Evolutionary conservation across 306 rosid genomes (phyloP).

Genomic region (Hippophae tibetana): DNA sequence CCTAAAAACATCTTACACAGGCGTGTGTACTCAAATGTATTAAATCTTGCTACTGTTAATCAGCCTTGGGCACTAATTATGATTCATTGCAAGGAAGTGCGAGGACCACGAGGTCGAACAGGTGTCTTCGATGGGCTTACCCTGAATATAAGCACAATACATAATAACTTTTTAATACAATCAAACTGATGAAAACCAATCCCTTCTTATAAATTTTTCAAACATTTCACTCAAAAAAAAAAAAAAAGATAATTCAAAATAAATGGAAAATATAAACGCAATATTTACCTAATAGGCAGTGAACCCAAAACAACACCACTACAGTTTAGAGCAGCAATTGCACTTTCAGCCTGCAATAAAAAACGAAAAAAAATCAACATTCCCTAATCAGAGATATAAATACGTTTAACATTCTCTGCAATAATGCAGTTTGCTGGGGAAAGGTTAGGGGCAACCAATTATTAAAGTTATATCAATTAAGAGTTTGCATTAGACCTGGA

Average conservation of each 20-base stretch:
- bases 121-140: slow-evolving; percentile 35
- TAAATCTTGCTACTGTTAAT: slow-evolving; percentile 4
- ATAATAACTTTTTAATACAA: not conserved
- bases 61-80: slow-evolving; percentile 16
- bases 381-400: too few relatives aligned
- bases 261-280: slow-evolving; percentile 11
- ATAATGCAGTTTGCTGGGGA: too few relatives aligned
- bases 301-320: slow-evolving; percentile 75
- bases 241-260: too few relatives aligned
- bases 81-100: slow-evolving; percentile 21
- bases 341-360: slow-evolving; percentile 65
- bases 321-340: slow-evolving; percentile 40
- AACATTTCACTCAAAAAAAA: too few relatives aligned
- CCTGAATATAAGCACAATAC: slow-evolving; percentile 11
- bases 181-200: too few relatives aligned
- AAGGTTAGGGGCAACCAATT: too few relatives aligned
- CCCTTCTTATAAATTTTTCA: not conserved
- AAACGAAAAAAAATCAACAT: too few relatives aligned
- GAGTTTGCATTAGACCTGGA: too few relatives aligned
- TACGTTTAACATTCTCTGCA: too few relatives aligned
- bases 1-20: slow-evolving; percentile 29
- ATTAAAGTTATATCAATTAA: too few relatives aligned
- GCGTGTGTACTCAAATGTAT: not conserved
- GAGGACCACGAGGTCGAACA: slow-evolving; percentile 32
- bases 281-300: slow-evolving; percentile 80